Evolutionary conservation across 306 rosid species (phyloP).

Genomic region (Betula pendula): DNA sequence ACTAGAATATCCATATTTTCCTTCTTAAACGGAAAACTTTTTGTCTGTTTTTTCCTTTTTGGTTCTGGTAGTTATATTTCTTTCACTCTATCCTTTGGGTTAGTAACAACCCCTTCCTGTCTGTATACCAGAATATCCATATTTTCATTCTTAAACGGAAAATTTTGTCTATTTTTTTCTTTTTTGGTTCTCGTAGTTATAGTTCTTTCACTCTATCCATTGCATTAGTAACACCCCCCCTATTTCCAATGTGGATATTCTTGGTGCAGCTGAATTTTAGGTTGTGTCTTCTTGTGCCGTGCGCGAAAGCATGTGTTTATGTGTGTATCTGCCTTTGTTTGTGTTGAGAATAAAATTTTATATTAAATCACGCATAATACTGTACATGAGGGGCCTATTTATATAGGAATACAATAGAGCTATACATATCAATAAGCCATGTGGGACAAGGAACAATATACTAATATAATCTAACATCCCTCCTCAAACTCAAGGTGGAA

Average conservation of each 20-base stretch:
- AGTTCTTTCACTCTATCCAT: neutral
- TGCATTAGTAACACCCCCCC: too few species aligned
- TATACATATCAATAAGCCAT: too few species aligned
- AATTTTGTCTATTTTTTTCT: neutral
- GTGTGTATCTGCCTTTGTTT: too few species aligned
- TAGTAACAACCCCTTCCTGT: neutral
- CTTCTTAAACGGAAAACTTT: neutral
- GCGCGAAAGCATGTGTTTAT: neutral
- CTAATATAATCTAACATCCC: too few species aligned
- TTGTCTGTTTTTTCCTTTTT: neutral
- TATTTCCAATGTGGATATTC: too few species aligned
- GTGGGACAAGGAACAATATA: too few species aligned
- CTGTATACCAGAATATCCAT: neutral
- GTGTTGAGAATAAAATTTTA: too few species aligned
- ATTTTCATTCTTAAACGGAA: neutral
- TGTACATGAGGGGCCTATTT: too few species aligned
- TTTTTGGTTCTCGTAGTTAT: neutral
- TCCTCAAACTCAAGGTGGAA: too few species aligned
- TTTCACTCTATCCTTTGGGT: neutral
- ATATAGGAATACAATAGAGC: too few species aligned
- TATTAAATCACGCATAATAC: too few species aligned
- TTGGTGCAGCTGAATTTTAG: neutral
- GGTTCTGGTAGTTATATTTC: neutral
- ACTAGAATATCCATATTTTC: neutral
- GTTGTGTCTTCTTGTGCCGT: neutral